Evolutionary conservation across 805 yeast genomes (phyloP), one percentile per base, ranked within the genome.

Genomic region (Kodamaea neixiangensis): DNA sequence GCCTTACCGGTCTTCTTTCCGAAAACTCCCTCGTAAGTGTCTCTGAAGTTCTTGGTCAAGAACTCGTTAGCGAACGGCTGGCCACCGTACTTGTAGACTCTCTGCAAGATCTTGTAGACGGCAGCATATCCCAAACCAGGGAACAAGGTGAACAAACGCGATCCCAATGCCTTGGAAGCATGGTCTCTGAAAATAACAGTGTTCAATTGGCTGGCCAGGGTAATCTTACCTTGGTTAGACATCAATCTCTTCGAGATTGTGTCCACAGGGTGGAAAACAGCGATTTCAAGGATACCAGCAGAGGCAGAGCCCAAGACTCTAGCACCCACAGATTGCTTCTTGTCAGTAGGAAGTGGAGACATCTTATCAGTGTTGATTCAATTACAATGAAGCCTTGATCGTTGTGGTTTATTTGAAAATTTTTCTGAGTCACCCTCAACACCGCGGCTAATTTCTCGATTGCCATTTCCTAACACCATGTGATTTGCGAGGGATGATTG

Each of bases 101-200:
- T 85, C 75, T 94, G 99, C 60, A 93, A 77, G 60, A 94, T 87
- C 73, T 94, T 94, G 79, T 94, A 94, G 58, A 91, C 89, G 44
- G 99, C 98, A 56, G 99, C 99, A 67, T 94, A 94, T 20, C 98
- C 98, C 57, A 94, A 80, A 68, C 99, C 99, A 15, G 99, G 99
- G 76, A 94, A 94, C 56, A 94, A 78, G 9, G 97, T 86, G 57
- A 89, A 74, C 42, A 89, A 65, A 69, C 97, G 82, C 54, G 81
- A 78, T 18, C 83, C 83, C 1, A 90, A 61, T 3, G 94, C 79
- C 58, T 88, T 85, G 46, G 76, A 65, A 22, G 96, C 96, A 61
- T 86, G 83, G 51, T 87, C 87, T 65, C 85, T 83, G 79, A 94
- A 94, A 54, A 94, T 87, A 49, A 94, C 97, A 46, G 79, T 62